phyloP scores from a whole-genome alignment of 148 eudicot species.

The Hydrangea macrophylla region DNA sequence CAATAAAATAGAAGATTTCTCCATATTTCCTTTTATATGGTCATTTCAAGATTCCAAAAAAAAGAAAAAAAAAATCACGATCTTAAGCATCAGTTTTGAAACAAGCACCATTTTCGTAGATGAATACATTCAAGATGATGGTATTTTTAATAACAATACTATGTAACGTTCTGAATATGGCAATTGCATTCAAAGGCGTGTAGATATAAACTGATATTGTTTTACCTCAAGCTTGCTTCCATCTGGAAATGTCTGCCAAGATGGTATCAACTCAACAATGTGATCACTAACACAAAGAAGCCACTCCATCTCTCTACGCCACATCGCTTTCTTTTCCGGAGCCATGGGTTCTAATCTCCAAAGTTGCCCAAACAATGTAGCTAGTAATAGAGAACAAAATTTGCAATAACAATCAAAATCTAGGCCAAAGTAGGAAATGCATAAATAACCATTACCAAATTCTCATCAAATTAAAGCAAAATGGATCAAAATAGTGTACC shows the following conservation, averaged over 20 bases:
- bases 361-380: slow-evolving; percentile 62
- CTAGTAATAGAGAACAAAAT: slow-evolving; percentile 27
- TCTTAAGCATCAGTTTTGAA: too few relatives aligned
- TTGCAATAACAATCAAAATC: slow-evolving; percentile 8
- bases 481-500: slow-evolving; percentile 34
- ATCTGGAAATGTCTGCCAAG: slow-evolving; percentile 49
- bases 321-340: slow-evolving; percentile 48
- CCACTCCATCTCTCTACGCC: slow-evolving; percentile 71
- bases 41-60: too few relatives aligned
- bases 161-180: too few relatives aligned
- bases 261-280: slow-evolving; percentile 55
- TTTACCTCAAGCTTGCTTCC: slow-evolving; percentile 60
- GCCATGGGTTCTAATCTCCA: slow-evolving; percentile 61
- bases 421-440: not conserved
- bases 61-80: too few relatives aligned
- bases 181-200: too few relatives aligned
- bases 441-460: not conserved
- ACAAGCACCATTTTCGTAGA: too few relatives aligned
- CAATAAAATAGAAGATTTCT: too few relatives aligned
- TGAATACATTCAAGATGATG: too few relatives aligned
- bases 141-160: too few relatives aligned
- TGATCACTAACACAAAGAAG: slow-evolving; percentile 58
- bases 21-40: too few relatives aligned
- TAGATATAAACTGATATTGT: too few relatives aligned
- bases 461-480: not conserved